Conservation (phyloP, 805 yeast genomes). For the Maudiozyma bulderi region DNA sequence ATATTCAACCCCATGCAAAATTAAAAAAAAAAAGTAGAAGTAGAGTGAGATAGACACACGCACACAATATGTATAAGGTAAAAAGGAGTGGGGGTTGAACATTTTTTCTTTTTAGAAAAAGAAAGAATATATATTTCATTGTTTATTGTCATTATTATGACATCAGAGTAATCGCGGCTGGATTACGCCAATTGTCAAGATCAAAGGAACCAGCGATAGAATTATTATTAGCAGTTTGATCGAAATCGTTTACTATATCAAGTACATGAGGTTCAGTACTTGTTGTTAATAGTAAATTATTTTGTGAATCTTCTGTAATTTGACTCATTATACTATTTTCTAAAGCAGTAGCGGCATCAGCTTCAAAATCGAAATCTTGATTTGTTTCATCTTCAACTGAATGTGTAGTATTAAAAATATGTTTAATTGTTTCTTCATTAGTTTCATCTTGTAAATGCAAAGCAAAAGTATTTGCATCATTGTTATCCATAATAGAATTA, state of each 20-base stretch:
- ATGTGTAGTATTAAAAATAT: neutral
- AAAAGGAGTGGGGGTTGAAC: no score
- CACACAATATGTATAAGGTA: no score
- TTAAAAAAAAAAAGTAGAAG: no score
- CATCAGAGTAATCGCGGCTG: slow-evolving; percentile 33
- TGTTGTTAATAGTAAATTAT: neutral
- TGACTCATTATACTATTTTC: neutral
- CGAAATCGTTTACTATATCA: neutral
- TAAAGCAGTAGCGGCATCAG: neutral
- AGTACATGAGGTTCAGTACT: neutral
- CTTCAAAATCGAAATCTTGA: neutral
- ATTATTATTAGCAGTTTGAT: neutral
- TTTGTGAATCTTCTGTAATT: neutral
- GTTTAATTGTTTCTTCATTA: neutral
- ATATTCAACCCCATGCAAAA: no score
- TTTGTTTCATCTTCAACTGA: neutral
- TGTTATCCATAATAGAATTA: neutral
- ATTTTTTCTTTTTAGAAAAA: no score
- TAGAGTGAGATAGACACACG: no score
- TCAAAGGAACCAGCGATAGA: slow-evolving; percentile 23
- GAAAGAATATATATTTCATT: no score
- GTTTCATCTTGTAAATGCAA: neutral
- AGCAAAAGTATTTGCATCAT: neutral
- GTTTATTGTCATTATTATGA: neutral
- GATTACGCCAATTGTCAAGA: slow-evolving; percentile 38